Conservation (phyloP, 139 green algal genomes). For the Limnomonas spitsbergensis region DNA sequence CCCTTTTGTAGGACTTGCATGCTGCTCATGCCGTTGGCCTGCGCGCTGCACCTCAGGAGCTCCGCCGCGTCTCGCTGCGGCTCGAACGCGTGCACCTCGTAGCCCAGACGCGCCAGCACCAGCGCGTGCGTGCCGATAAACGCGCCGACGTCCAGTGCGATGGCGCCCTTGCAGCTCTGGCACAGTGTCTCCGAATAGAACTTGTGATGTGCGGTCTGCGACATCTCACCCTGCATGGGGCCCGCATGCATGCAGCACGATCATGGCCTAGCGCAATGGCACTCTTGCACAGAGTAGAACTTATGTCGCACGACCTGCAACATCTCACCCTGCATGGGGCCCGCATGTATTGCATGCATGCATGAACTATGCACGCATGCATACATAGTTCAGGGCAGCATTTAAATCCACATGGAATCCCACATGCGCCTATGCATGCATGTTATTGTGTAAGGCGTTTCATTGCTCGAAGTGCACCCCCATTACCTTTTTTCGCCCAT, state of each 20-base stretch:
- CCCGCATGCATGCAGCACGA: neutral
- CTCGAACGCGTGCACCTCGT: slow-evolving; percentile 9
- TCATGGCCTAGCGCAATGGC: neutral
- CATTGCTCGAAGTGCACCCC: neutral
- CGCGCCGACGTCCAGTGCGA: slow-evolving; percentile 6
- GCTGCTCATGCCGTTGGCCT: neutral
- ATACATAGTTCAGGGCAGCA: neutral
- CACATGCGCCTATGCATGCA: neutral
- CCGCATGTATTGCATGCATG: neutral
- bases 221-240: neutral
- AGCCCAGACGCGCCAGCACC: neutral
- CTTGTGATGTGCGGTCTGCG: neutral
- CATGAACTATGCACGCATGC: neutral
- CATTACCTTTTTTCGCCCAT: neutral
- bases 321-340: neutral
- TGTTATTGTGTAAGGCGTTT: neutral
- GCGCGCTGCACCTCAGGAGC: neutral
- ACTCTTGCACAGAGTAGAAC: neutral
- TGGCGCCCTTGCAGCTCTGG: neutral
- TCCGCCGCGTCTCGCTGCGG: neutral
- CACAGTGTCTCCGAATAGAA: neutral
- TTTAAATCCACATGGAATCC: neutral
- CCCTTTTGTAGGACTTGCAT: neutral
- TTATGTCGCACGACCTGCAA: neutral
- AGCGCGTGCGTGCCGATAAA: slow-evolving; percentile 4